Base-by-base conservation (phyloP, 768 basidiomycete genomes). In the Russula virescens region DNA sequence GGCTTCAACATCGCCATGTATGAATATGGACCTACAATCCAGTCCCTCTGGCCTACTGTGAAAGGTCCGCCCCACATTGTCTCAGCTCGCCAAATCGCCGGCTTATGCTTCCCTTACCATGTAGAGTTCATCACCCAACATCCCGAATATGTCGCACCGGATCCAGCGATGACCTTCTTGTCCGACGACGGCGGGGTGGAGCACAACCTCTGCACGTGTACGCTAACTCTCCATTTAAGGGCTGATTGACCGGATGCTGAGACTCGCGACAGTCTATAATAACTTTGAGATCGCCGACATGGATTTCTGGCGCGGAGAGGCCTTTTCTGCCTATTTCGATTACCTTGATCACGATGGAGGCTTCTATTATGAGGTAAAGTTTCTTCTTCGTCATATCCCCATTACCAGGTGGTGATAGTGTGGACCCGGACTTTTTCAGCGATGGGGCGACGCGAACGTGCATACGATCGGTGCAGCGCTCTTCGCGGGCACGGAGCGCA, bases 201-300 rank as follows among this genome's bases (percentile, higher is more conserved):
- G 0, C 91, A 91, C 71, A 91, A 89, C 71, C 78, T 82, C 59
- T 92, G 89, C 69, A 87, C 88, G 69, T 89, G 86, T 87, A 60
- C 69, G 78, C 62, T 28, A 5, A 6, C 7, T 13, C 8, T 19
- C 16, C 26, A 1, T 4, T 18, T 26, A 31, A 31, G 8, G 5
- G 8, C 5, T 31, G 5, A 6, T 4, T 3, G 42, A 4, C 18
- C 42, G 18, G 11, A 18, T 43, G 18, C 18, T 43, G 18, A 43
- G 5, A 2, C 2, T 38, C 14, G 42, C 4, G 19, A 76, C 80
- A 91, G 90, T 91, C 77, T 94, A 91, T 91, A 90, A 86, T 68
- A 97, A 94, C 73, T 96, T 96, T 69, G 94, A 96, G 73, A 96
- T 97, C 61, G 93, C 80, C 6, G 81, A 86, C 69, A 79, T 95